Percentiles rank a stretch among this genome's conserved stretches.
Conservation (phyloP, 2,329 filamentous ascomycete genomes). For the Neurospora crassa region DNA sequence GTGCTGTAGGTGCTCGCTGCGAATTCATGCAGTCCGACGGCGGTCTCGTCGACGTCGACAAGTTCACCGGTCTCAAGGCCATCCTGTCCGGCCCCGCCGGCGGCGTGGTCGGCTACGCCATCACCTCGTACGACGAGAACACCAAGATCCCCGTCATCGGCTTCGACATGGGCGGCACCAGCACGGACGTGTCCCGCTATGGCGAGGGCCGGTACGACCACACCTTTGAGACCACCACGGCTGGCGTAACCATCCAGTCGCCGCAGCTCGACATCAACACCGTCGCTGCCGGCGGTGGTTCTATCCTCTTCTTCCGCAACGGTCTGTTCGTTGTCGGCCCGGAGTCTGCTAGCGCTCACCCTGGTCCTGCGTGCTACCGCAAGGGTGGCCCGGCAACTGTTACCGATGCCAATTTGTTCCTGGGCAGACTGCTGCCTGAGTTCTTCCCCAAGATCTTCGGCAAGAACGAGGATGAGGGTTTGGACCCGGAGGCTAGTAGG, state of each 20-base stretch:
- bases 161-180: constrained; percentile 93
- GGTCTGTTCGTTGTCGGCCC: constrained; percentile 86
- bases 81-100: constrained; percentile 89
- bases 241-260: constrained; percentile 87
- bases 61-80: constrained; percentile 75
- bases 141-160: constrained; percentile 83
- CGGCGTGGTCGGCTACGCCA: constrained; percentile 84
- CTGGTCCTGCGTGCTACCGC: constrained; percentile 82
- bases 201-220: constrained; percentile 82
- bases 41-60: constrained; percentile 61
- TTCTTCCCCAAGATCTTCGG: constrained; percentile 97
- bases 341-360: constrained; percentile 80
- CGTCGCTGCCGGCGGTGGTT: constrained; percentile 82
- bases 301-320: constrained; percentile 76
- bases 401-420: constrained; percentile 84
- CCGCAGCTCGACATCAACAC: constrained; percentile 93
- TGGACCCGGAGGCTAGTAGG: constrained; percentile 68
- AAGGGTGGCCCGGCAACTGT: constrained; percentile 85
- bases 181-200: constrained; percentile 83
- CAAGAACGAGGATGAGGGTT: constrained; percentile 70
- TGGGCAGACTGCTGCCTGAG: constrained; percentile 75
- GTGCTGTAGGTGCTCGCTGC: constrained; percentile 64
- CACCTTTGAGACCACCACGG: constrained; percentile 88
- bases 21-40: constrained; percentile 95
- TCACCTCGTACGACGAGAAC: constrained; percentile 77